Evolutionary conservation across 441 rosid genomes (phyloP), one percentile per base, ranked within the genome.

Genomic region (Arabidopsis lyrata): DNA sequence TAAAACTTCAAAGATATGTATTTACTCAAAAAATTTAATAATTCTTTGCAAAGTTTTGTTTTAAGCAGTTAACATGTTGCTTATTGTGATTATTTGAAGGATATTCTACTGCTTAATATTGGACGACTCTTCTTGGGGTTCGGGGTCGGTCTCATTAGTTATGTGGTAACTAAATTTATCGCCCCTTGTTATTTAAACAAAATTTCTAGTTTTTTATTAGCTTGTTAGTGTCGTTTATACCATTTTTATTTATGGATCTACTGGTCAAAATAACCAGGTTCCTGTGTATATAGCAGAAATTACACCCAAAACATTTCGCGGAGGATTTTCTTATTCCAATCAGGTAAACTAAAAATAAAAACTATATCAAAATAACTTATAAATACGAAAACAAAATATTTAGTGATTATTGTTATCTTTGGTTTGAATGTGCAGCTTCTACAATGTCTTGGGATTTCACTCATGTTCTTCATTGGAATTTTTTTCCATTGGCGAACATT

Each of bases 261-360:
- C 14, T 67, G 41, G 48, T 24, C 2, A 76, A 75, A 65, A 50
- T 36, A 58, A 24, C 11, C 73, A 88, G 90, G 82, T 82, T 48
- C 88, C 88, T 4, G 70, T 84, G 38, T 83, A 80, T 53, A 73
- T 87, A 60, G 84, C 92, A 45, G 88, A 87, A 79, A 85, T 84
- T 55, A 68, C 88, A 49, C 88, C 91, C 5, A 85, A 77, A 65
- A 65, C 71, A 48, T 47, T 78, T 32, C 76, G 91, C 5, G 89
- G 91, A 34, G 77, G 71, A 16, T 81, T 81, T 49, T 65, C 81
- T 8, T 72, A 75, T 42, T 69, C 80, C 7, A 80, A 78, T 68
- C 80, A 80, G 85, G 91, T 82, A 68, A 44, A 22, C n/a, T 24
- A 0, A 8, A 1, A 12, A 20, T 44, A 27, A 5, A 6, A 3